A percentile compares a stretch with the other conserved stretches of the same genome.
Evolutionary conservation across 2,329 filamentous ascomycete species (phyloP).

Genomic region (Monosporascus sp.): DNA sequence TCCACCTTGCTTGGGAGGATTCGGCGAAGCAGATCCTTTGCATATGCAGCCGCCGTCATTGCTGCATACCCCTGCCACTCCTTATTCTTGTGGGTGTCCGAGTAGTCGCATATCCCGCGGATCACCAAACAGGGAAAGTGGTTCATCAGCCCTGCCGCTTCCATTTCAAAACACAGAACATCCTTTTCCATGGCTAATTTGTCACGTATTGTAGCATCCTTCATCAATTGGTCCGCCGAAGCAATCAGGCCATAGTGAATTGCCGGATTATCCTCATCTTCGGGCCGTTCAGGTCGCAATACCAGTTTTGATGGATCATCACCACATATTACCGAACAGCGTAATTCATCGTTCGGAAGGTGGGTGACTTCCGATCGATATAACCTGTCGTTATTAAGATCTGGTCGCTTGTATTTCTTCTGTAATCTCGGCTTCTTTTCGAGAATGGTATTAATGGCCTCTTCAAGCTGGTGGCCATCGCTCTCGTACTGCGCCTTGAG

Average conservation of each 20-base stretch:
- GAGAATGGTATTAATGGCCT: conserved; percentile 4
- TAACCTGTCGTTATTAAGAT: no score
- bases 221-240: conserved; percentile 20
- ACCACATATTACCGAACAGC: conserved; percentile 6
- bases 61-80: no score
- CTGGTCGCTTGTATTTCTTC: no score
- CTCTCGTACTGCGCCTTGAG: conserved; percentile 8
- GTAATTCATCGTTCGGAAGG: no score
- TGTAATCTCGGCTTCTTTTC: no score
- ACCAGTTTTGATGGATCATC: conserved; percentile 9
- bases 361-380: no score
- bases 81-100: no score
- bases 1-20: not conserved
- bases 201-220: conserved; percentile 14
- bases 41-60: conserved; percentile 11
- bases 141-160: no score
- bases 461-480: conserved; percentile 9
- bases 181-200: conserved; percentile 2
- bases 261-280: conserved; percentile 6
- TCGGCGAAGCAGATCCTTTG: conserved; percentile 9
- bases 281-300: no score
- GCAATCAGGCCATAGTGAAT: conserved; percentile 21
- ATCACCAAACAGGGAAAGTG: no score
- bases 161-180: conserved; percentile 18
- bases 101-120: no score